phyloP scores from a whole-genome alignment of 495 filamentous ascomycete species.

The Echria macrotheca region DNA sequence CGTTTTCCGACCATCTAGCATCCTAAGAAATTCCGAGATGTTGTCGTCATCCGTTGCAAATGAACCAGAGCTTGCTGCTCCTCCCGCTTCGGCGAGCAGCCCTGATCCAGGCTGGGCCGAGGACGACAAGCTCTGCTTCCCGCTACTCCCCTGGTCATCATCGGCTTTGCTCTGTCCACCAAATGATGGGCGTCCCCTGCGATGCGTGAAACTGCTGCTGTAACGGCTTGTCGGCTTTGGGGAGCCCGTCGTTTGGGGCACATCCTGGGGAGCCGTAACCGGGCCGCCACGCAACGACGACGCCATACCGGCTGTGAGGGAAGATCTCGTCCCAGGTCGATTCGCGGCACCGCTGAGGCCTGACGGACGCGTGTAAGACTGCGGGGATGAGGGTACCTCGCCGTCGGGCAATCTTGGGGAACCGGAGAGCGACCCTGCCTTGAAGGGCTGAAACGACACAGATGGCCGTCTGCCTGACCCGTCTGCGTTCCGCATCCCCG shows the following conservation, averaged over 20 bases:
- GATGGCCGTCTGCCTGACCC: constrained; percentile 58
- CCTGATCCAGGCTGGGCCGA: constrained; percentile 86
- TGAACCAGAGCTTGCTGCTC: constrained; percentile 68
- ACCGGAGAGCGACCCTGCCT: constrained; percentile 87
- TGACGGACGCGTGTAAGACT: constrained; percentile 47
- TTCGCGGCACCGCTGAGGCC: constrained; percentile 41
- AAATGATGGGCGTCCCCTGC: constrained; percentile 68
- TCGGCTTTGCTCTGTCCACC: constrained; percentile 66
- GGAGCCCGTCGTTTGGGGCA: constrained; percentile 15
- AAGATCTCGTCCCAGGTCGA: constrained; percentile 63
- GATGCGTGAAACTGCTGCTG: constrained; percentile 59
- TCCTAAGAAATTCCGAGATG: constrained; percentile 85
- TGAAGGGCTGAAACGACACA: constrained; percentile 89
- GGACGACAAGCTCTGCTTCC: constrained; percentile 76
- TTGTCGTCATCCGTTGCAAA: constrained; percentile 84
- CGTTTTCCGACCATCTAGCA: constrained; percentile 75
- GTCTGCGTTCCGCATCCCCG: constrained; percentile 43
- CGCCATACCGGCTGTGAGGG: constrained; percentile 59
- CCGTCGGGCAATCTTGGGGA: constrained; percentile 55
- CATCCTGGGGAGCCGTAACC: constrained; percentile 52
- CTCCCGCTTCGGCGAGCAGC: constrained; percentile 65
- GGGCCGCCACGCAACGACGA: constrained; percentile 53
- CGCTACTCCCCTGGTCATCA: constrained; percentile 81
- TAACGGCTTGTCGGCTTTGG: constrained; percentile 70
- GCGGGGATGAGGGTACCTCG: constrained; percentile 53